Percentiles rank a stretch among this genome's conserved stretches.
Evolutionary conservation across 306 rosid species (phyloP).

Genomic region (Mimosa bimucronata): DNA sequence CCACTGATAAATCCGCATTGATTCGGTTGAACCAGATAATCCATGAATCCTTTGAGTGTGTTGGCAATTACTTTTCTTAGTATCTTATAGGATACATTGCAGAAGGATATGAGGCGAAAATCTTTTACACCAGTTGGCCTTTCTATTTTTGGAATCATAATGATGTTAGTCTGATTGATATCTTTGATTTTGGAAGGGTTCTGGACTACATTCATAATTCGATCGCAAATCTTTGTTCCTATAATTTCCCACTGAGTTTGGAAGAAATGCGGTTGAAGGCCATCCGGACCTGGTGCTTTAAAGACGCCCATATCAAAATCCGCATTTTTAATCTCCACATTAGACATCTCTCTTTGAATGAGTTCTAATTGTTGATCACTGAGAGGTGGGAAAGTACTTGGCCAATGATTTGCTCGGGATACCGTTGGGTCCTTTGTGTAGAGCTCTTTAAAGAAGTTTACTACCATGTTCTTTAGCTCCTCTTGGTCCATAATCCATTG

Average conservation of each 20-base stretch:
- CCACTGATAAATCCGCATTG: background rate
- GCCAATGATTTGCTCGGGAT: rapidly evolving
- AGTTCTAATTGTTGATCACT: too few species aligned
- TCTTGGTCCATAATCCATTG: too few species aligned
- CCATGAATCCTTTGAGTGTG: background rate
- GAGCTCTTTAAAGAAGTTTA: too few species aligned
- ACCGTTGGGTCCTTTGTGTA: too few species aligned
- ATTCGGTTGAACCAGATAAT: too few species aligned
- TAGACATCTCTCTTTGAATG: too few species aligned
- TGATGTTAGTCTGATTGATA: too few species aligned
- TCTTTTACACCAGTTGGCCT: background rate
- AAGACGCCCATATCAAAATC: background rate
- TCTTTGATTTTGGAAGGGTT: background rate
- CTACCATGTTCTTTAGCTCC: too few species aligned
- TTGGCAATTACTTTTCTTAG: background rate
- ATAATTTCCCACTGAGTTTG: background rate
- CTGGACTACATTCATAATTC: too few species aligned
- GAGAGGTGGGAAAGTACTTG: too few species aligned
- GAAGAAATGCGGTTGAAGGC: background rate
- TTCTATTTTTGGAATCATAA: background rate
- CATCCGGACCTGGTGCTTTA: background rate
- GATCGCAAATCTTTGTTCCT: background rate
- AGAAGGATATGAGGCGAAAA: background rate
- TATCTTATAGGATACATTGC: background rate
- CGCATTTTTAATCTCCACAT: background rate